Percentiles rank a stretch among this genome's conserved stretches.
Evolutionary conservation across 768 basidiomycete species (phyloP).

Genomic region (Lentinula edodes): DNA sequence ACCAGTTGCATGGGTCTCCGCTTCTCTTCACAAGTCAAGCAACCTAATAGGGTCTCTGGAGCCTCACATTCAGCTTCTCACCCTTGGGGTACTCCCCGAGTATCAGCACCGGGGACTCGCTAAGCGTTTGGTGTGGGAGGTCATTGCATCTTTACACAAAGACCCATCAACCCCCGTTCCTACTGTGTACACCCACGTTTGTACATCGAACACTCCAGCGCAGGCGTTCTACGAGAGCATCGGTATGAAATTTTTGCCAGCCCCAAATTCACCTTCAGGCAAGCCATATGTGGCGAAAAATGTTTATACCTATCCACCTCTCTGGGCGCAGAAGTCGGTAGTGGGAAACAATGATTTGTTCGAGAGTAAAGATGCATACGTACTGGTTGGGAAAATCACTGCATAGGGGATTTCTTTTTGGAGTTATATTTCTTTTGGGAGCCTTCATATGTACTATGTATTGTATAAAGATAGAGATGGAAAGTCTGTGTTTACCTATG

Average conservation of each 20-base stretch:
- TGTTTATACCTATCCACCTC: not conserved
- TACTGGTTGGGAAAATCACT: constrained; percentile 30
- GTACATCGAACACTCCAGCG: constrained; percentile 35
- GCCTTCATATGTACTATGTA: not conserved
- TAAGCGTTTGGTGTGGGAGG: constrained; percentile 30
- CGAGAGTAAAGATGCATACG: constrained; percentile 37
- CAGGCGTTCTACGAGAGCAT: constrained; percentile 39
- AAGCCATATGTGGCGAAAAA: constrained; percentile 6
- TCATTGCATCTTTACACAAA: constrained; percentile 21
- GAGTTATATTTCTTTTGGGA: constrained; percentile 6
- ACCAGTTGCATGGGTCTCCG: constrained; percentile 41
- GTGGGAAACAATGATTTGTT: constrained; percentile 26
- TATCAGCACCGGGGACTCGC: constrained; percentile 40
- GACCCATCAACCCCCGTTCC: constrained; percentile 15
- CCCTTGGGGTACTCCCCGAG: constrained; percentile 43
- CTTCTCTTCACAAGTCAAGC: constrained; percentile 23
- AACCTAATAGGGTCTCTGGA: constrained; percentile 13
- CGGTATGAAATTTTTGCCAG: constrained; percentile 24
- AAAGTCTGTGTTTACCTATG: no score
- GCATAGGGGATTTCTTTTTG: constrained; percentile 10
- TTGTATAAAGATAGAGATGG: no score
- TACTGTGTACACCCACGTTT: constrained; percentile 38
- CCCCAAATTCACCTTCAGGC: not conserved
- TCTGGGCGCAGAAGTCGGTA: constrained; percentile 16
- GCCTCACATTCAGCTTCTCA: constrained; percentile 42